Base-by-base conservation (phyloP, 495 filamentous ascomycete species). In the Aspergillus ellipticus region DNA sequence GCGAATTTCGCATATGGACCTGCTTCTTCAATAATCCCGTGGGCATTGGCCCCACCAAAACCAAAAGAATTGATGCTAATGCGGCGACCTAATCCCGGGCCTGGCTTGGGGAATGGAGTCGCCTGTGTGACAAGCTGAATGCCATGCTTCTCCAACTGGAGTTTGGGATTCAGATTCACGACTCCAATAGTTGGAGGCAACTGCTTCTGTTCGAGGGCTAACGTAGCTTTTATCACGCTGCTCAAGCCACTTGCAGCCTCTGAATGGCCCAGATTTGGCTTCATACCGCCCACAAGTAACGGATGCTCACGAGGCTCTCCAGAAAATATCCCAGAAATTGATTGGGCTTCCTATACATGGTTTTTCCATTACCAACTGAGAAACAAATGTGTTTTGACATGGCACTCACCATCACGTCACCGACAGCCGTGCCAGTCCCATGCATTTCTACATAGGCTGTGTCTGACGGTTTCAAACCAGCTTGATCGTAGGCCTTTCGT, bases 11-110 rank as follows among this genome's bases (percentile, higher is more conserved):
- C 24, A 2, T 16, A 49, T 8, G 9, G 19, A 29, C 16, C 22
- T 28, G 24, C 24, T 50, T 50, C 21, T 50, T 50, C 47, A 2
- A 50, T 11, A 3, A 50, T 50, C 6, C 26, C 66, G 51, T 70
- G 67, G 2, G 66, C 60, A 43, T 71, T 71, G 7, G 60, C 60
- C 1, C 63, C 59, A 20, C 57, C 48, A 17, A 33, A 50, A 9
- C 48, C 48, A 19, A 50, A 50, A 6, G 26, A 50, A 10, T 37
- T 50, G 26, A 50, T 21, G 9, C 24, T 31, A 7, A 22, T 29
- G 19, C 48, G 48, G 7, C 26, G 26, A 17, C 26, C 22, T 2
- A 13, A 15, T 17, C 13, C 48, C 17, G 31, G 31, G 3, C 31
- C 9, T 2, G 31, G 13, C 13, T 33, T 2, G 2, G 31, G 31